Percentiles rank a stretch among this genome's conserved stretches.
Conservation (phyloP, 208 protist species). For the Naegleria lovaniensis region DNA sequence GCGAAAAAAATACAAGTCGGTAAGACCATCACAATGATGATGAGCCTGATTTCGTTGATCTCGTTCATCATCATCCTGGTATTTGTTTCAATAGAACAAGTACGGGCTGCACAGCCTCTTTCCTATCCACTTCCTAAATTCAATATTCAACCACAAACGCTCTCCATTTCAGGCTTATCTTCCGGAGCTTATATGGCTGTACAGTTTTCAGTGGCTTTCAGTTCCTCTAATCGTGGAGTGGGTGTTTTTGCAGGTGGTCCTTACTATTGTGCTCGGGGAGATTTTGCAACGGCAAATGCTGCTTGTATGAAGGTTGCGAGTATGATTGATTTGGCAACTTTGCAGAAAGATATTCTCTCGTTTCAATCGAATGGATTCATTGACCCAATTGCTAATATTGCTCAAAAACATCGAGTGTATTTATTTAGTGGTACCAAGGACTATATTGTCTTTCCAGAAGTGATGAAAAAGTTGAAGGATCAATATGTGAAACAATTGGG, state of each 20-base stretch:
- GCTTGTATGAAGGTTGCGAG: conserved; percentile 29
- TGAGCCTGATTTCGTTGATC: too few species aligned
- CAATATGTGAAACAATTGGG: background rate
- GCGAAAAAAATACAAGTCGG: too few species aligned
- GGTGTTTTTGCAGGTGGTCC: conserved; percentile 36
- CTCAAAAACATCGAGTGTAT: background rate
- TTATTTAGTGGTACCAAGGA: conserved; percentile 34
- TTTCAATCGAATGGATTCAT: background rate
- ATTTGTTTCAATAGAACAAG: too few species aligned
- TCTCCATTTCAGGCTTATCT: conserved; percentile 30
- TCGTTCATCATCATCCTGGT: too few species aligned
- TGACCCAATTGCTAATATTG: background rate
- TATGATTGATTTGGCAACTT: background rate
- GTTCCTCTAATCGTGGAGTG: background rate
- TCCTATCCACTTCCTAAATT: background rate
- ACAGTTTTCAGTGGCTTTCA: conserved; percentile 34
- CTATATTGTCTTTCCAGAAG: conserved; percentile 9
- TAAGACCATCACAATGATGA: too few species aligned
- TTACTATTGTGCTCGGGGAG: conserved; percentile 25
- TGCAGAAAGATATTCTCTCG: background rate
- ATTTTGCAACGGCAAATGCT: conserved; percentile 18
- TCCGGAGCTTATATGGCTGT: conserved; percentile 30
- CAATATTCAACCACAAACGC: background rate
- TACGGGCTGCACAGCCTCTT: background rate
- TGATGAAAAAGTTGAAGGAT: conserved; percentile 17